Evolutionary conservation across 1,139 yeast genomes (phyloP), one percentile per base, ranked within the genome.

Genomic region (Kodamaea fungicola): DNA sequence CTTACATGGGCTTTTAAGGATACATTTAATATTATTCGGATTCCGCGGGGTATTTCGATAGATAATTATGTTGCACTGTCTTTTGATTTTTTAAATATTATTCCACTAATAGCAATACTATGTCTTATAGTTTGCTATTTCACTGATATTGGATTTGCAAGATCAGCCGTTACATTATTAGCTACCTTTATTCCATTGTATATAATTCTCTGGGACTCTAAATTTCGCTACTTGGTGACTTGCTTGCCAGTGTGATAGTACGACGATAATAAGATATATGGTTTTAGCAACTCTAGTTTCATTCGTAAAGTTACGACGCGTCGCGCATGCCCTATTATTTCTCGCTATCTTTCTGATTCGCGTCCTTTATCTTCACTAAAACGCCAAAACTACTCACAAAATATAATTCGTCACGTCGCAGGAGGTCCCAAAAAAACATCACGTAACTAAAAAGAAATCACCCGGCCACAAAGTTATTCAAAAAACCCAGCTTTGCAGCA

Each of bases 321-420:
- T 28, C 30, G 12, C 30, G 16, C 30, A 13, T 12, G 23, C 31
- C 12, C 31, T 29, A 29, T 12, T 16, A 29, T 12, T 29, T 29
- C 22, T 29, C 31, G 12, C 31, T 29, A 29, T 29, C 21, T 13
- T 16, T 12, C 12, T 22, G 22, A 16, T 10, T 13, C 31, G 22
- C 23, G 23, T 7, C 22, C 31, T 16, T 22, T 12, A 28, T 28
- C 30, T 28, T 19, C 30, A 10, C 30, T 28, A 28, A 28, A 28
- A 28, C 30, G 16, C 30, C 12, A 28, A 28, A 28, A 16, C 5
- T 16, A 4, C 19, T 16, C 19, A 16, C 19, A 16, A 16, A 16
- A 16, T 16, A 16, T 16, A 16, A 16, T 16, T 16, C 19, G 19
- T 16, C 19, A 16, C 19, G 19, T 16, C 19, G 19, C 19, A 16